A percentile compares a stretch with the other conserved stretches of the same genome.
phyloP scores from a whole-genome alignment of 768 basidiomycete genomes.

The Cytidiella melzeri region DNA sequence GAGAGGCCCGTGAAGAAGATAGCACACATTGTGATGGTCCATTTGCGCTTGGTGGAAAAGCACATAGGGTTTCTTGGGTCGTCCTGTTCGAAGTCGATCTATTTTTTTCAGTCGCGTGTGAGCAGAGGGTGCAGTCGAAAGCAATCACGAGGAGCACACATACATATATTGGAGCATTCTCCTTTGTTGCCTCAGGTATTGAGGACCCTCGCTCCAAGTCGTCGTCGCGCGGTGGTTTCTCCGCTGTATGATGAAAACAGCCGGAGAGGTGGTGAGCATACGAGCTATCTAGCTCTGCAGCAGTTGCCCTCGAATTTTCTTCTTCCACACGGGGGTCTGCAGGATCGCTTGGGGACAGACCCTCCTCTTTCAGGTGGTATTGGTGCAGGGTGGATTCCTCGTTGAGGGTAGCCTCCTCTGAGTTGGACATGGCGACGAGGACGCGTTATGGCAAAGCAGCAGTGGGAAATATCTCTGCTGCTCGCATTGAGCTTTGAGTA shows the following conservation, averaged over 20 bases:
- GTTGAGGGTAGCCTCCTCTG: slow-evolving; percentile 10
- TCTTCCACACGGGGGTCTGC: slow-evolving; percentile 32
- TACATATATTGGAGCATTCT: slow-evolving; percentile 21
- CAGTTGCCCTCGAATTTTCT: slow-evolving; percentile 25
- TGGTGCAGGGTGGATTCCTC: background rate
- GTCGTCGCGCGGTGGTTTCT: slow-evolving; percentile 12
- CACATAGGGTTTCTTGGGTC: slow-evolving; percentile 30
- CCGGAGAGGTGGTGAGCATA: slow-evolving; percentile 28
- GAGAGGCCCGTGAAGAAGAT: slow-evolving; percentile 43
- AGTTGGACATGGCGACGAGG: slow-evolving; percentile 1
- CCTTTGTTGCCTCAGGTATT: no score
- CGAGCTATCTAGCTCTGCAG: slow-evolving; percentile 28
- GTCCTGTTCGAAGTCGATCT: slow-evolving; percentile 31
- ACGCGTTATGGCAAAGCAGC: background rate
- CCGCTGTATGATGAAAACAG: slow-evolving; percentile 21
- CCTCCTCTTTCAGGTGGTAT: background rate
- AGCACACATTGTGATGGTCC: slow-evolving; percentile 38
- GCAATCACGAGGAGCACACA: background rate
- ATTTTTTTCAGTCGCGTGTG: background rate
- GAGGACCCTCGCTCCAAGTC: slow-evolving; percentile 7
- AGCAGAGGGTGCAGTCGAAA: background rate
- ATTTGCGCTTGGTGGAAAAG: slow-evolving; percentile 26
- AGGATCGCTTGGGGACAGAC: background rate
- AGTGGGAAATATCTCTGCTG: background rate
- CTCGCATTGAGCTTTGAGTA: background rate